Evolutionary conservation across 257 asterid species (phyloP), one percentile per base, ranked within the genome.

Genomic region (Cynanchum wilfordii): DNA sequence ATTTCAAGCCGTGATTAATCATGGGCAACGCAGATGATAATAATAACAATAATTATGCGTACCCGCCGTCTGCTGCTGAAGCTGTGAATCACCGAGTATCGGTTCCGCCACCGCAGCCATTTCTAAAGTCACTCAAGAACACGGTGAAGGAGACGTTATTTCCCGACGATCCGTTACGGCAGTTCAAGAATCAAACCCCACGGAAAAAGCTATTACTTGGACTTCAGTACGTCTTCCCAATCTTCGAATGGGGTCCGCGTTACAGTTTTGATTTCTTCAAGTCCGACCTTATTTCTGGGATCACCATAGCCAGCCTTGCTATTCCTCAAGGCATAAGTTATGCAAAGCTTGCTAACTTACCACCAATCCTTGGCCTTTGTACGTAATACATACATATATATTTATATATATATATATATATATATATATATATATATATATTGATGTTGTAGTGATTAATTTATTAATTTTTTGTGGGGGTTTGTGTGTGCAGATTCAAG

Each of bases 251-350:
- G 99, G 97, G 89, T 36, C 90, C 91, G 0, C 82, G 85, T 7
- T 94, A 92, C 85, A 86, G 86, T 17, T 12, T 85, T 6, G 54
- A 80, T 11, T 83, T 83, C 86, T 84, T 94, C 17, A 88, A 82
- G 66, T 69, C 98, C 0, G 99, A 92, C 54, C 87, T 94, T 73
- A 86, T 94, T 20, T 72, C 99, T 52, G 99, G 99, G 5, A 87
- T 94, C 81, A 94, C 99, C 85, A 92, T 94, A 11, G 99, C 99
- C 19, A 92, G 98, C 78, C 87, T 94, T 22, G 99, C 99, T 47
- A 87, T 94, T 24, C 99, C 99, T 11, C 99, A 94, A 76, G 99
- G 99, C 73, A 94, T 94, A 9, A 94, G 99, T 54, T 94, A 94
- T 69, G 99, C 99, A 0, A 91, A 82, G 82, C 97, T 94, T 0